phyloP scores from a whole-genome alignment of 192 early-diverging fungal genomes.

The Radiomyces spectabilis region DNA sequence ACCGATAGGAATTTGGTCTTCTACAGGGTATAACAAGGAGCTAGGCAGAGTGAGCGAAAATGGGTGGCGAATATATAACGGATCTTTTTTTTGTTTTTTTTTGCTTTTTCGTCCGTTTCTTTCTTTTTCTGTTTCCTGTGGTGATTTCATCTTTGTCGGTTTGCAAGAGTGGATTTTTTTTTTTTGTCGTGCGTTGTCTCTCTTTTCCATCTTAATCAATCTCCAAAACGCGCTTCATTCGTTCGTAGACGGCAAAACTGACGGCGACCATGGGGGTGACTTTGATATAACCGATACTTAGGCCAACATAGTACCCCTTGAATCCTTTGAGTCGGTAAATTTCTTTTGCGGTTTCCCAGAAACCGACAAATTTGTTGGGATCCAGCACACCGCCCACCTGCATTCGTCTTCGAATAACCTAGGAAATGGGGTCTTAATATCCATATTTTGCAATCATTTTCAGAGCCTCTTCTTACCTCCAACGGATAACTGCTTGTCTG shows the following conservation, averaged over 20 bases:
- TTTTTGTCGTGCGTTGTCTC: too few species aligned
- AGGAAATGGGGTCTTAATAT: too few species aligned
- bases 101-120: too few species aligned
- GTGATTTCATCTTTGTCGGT: too few species aligned
- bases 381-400: constrained; percentile 66
- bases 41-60: too few species aligned
- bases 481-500: constrained; percentile 89
- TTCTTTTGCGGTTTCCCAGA: constrained; percentile 46
- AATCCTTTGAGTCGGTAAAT: constrained; percentile 65
- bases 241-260: constrained; percentile 82
- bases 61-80: too few species aligned
- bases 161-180: too few species aligned
- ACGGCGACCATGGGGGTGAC: constrained; percentile 91
- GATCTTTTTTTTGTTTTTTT: too few species aligned
- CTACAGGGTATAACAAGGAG: too few species aligned
- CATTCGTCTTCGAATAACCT: constrained; percentile 77
- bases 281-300: constrained; percentile 95
- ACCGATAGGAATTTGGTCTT: too few species aligned
- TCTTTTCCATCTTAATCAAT: constrained; percentile 35
- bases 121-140: too few species aligned
- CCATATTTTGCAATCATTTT: background rate
- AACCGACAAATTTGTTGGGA: constrained; percentile 41
- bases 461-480: constrained; percentile 39
- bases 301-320: constrained; percentile 92
- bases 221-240: constrained; percentile 54